A percentile compares a stretch with the other conserved stretches of the same genome.
Evolutionary conservation across 2,329 filamentous ascomycete species (phyloP).

Genomic region (Aspergillus sp.): DNA sequence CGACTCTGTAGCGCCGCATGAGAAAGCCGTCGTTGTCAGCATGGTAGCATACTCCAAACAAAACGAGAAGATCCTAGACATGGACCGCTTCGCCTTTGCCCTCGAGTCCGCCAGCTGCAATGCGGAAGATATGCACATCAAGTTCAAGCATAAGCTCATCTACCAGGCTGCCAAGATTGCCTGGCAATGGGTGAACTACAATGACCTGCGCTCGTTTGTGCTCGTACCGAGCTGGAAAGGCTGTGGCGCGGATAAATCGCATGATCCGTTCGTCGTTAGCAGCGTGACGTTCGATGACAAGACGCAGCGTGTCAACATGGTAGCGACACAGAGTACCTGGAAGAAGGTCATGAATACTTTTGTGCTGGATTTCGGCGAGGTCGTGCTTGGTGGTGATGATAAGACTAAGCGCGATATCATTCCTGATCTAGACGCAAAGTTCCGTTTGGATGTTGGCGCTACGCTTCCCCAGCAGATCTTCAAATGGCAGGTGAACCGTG

Average conservation of each 20-base stretch:
- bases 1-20: not conserved
- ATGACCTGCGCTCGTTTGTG: constrained; percentile 17
- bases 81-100: constrained; percentile 18
- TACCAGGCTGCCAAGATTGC: constrained; percentile 17
- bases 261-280: constrained; percentile 15
- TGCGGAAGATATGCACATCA: constrained; percentile 6
- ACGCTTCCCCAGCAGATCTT: constrained; percentile 11
- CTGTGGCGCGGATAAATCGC: constrained; percentile 9
- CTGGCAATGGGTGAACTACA: constrained; percentile 18
- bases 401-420: constrained; percentile 7
- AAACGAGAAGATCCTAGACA: constrained; percentile 15
- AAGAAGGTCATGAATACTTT: constrained; percentile 15
- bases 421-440: constrained; percentile 8
- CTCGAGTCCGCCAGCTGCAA: constrained; percentile 13
- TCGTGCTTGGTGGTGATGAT: constrained; percentile 10
- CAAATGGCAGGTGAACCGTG: constrained; percentile 4
- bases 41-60: constrained; percentile 19
- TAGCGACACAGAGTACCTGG: constrained; percentile 13
- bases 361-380: constrained; percentile 16
- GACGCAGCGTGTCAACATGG: constrained; percentile 5
- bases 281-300: constrained; percentile 14
- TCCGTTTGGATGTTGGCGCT: constrained; percentile 7
- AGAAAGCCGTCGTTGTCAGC: constrained; percentile 14
- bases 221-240: constrained; percentile 14
- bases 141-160: constrained; percentile 17